Evolutionary conservation across 352 stramenopile genomes (phyloP).

Genomic region (Globisporangium abappressorium): DNA sequence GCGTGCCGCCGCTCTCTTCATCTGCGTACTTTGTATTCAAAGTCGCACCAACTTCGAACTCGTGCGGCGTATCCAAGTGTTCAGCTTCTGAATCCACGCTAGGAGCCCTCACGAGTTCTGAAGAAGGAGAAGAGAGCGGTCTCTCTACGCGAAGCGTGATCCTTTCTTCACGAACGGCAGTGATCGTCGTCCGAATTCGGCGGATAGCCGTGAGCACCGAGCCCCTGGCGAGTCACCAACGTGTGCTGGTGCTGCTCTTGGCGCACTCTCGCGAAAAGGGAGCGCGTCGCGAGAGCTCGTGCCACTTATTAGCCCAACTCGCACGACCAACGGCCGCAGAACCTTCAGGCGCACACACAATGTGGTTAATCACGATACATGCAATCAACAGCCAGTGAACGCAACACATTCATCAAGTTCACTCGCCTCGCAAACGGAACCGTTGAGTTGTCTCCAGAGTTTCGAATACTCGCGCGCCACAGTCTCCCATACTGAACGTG

Average conservation of each 20-base stretch:
- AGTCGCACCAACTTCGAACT: background rate
- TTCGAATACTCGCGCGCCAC: slow-evolving; percentile 37
- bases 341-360: background rate
- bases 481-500: slow-evolving; percentile 23
- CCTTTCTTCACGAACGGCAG: background rate
- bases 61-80: background rate
- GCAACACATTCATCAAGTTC: background rate
- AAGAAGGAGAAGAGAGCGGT: background rate
- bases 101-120: background rate
- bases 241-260: background rate
- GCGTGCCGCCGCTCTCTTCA: background rate
- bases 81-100: background rate
- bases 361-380: background rate
- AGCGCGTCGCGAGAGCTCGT: background rate
- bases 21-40: background rate
- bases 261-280: no score
- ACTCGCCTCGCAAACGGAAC: slow-evolving; percentile 36
- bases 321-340: background rate
- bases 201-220: background rate
- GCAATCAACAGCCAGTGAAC: background rate
- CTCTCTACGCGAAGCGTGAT: background rate
- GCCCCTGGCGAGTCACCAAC: background rate
- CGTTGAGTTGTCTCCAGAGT: slow-evolving; percentile 36
- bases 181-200: background rate
- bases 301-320: background rate